Evolutionary conservation across 257 asterid species (phyloP).

Genomic region (Lycium ferocissimum): DNA sequence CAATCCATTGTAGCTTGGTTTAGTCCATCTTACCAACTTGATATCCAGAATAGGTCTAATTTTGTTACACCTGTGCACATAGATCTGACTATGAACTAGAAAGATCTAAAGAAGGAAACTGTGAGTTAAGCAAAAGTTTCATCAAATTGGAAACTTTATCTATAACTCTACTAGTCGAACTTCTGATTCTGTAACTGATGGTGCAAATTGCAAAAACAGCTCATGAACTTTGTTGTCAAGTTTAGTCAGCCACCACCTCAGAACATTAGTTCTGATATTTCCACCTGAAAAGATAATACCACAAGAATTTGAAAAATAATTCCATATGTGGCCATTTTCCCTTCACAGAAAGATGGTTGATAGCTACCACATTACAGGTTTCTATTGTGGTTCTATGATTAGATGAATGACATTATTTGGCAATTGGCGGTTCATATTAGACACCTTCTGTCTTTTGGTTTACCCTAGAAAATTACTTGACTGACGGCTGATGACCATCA

Average conservation of each 20-base stretch:
- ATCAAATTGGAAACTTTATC: slow-evolving; percentile 9
- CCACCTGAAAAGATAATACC: neutral
- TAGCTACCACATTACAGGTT: neutral
- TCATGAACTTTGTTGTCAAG: slow-evolving; percentile 18
- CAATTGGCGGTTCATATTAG: neutral
- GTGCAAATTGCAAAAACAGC: neutral
- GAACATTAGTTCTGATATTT: slow-evolving; percentile 15
- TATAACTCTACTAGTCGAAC: neutral
- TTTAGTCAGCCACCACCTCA: neutral
- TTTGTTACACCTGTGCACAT: neutral
- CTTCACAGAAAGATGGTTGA: neutral
- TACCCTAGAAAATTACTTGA: slow-evolving; percentile 2
- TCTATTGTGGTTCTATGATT: neutral
- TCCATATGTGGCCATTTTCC: neutral
- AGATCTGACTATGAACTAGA: neutral
- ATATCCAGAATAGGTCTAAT: slow-evolving; percentile 14
- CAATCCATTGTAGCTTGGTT: slow-evolving; percentile 15
- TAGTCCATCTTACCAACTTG: neutral
- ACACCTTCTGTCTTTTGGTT: neutral
- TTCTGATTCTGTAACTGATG: neutral
- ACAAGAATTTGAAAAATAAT: slow-evolving; percentile 19
- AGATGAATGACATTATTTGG: neutral
- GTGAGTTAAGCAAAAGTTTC: neutral
- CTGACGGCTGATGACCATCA: neutral
- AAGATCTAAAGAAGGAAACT: neutral